These are phyloP conservation scores for Carex myosuroides DNA, from an alignment of 176 grass and related monocot genomes.

Conservation along the genomic window DNA sequence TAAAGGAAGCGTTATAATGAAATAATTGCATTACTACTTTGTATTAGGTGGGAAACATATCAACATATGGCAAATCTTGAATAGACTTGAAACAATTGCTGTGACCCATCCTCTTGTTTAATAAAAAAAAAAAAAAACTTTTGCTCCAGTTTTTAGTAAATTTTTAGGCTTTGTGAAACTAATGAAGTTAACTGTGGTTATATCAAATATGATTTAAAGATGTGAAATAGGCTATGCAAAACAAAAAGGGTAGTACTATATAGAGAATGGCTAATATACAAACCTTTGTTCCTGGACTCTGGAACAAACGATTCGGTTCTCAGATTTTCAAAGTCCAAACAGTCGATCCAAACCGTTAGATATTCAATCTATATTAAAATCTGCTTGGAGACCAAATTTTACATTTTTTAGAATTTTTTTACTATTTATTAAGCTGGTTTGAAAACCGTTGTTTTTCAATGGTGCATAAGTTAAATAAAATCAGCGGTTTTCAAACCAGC, in stretches of 20 bases:
- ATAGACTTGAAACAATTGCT: neutral
- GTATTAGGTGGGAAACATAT: neutral
- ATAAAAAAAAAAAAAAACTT: neutral
- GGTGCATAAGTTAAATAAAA: too few species aligned
- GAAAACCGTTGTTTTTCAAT: too few species aligned
- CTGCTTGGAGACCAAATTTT: too few species aligned
- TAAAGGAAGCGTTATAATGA: conserved; percentile 1
- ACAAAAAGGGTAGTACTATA: neutral
- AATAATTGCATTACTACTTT: neutral
- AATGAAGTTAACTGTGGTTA: neutral
- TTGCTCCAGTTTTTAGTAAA: neutral
- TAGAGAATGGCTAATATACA: too few species aligned
- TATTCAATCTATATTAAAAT: too few species aligned
- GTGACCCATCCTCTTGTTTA: neutral
- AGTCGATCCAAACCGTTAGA: too few species aligned
- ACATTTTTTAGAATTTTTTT: too few species aligned
- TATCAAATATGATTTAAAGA: neutral
- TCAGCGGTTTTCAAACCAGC: too few species aligned
- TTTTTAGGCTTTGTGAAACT: neutral
- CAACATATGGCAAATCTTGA: neutral
- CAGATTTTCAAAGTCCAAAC: too few species aligned
- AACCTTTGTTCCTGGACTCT: too few species aligned
- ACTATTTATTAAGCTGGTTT: too few species aligned
- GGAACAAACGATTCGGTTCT: too few species aligned
- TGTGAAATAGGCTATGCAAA: neutral